Evolutionary conservation across 2,329 filamentous ascomycete species (phyloP).

Genomic region (Aspergillus quadrilineatus): DNA sequence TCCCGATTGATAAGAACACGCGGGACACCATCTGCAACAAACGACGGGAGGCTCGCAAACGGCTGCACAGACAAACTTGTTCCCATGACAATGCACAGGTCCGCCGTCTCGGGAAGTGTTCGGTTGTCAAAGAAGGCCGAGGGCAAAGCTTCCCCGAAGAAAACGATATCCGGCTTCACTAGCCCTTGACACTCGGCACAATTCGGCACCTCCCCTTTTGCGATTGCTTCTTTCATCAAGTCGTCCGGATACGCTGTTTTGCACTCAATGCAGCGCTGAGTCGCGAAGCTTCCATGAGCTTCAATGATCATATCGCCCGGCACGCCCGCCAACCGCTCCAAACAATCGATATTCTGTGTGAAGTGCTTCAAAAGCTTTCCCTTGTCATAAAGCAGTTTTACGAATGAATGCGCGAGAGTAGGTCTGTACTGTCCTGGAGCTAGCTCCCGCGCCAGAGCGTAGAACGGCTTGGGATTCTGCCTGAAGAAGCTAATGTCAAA

Average conservation of each 20-base stretch:
- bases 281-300: conserved; percentile 92
- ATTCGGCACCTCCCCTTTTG: conserved; percentile 65
- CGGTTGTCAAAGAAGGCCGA: conserved; percentile 62
- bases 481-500: conserved; percentile 93
- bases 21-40: conserved; percentile 63
- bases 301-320: conserved; percentile 80
- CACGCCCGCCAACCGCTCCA: conserved; percentile 84
- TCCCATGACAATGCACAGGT: conserved; percentile 81
- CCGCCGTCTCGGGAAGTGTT: conserved; percentile 60
- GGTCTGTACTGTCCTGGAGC: conserved; percentile 88
- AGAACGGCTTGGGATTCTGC: conserved; percentile 82
- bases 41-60: conserved; percentile 75
- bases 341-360: conserved; percentile 96
- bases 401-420: conserved; percentile 86
- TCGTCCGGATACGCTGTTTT: conserved; percentile 68
- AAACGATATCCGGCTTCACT: conserved; percentile 93
- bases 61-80: conserved; percentile 86
- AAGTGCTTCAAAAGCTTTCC: conserved; percentile 80
- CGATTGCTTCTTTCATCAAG: conserved; percentile 69
- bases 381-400: conserved; percentile 77
- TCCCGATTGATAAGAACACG: conserved; percentile 87
- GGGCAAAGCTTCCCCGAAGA: conserved; percentile 79
- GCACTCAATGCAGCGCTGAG: conserved; percentile 89
- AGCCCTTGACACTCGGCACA: conserved; percentile 72
- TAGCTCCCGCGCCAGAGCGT: conserved; percentile 84